Conservation (phyloP, 2,329 filamentous ascomycete species). For the Talaromyces atroroseus region DNA sequence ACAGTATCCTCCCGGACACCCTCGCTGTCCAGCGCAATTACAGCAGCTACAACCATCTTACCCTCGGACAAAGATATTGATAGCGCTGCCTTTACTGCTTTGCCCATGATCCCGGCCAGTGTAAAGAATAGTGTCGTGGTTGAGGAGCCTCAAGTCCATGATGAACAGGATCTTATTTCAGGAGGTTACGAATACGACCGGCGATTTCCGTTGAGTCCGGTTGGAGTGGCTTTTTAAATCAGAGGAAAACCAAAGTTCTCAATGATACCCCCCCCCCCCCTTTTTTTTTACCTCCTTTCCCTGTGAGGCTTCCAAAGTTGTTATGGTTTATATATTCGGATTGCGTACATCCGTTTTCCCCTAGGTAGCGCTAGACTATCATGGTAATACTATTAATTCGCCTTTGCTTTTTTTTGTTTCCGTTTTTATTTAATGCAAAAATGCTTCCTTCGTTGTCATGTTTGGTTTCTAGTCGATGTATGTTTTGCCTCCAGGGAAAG, state of each 20-base stretch:
- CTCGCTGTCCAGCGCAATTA: conserved; percentile 27
- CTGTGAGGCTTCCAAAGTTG: background rate
- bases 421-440: background rate
- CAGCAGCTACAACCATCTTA: conserved; percentile 16
- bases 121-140: conserved; percentile 12
- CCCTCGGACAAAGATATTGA: conserved; percentile 21
- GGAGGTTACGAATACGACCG: conserved; percentile 13
- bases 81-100: conserved; percentile 1
- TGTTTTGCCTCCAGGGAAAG: background rate
- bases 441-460: background rate
- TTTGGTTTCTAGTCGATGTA: background rate
- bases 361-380: conserved; percentile 7
- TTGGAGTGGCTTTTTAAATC: conserved; percentile 21
- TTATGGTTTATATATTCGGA: too few relatives aligned
- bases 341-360: background rate
- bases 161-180: conserved; percentile 13
- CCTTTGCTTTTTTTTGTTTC: background rate
- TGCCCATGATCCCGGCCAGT: conserved; percentile 12
- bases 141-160: conserved; percentile 10
- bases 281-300: background rate
- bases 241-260: background rate
- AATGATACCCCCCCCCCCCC: conserved; percentile 12
- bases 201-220: conserved; percentile 13
- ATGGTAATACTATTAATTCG: conserved; percentile 10
- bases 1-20: conserved; percentile 16